A percentile compares a stretch with the other conserved stretches of the same genome.
Conservation (phyloP, 805 yeast species). For the Starmerella bombicola region DNA sequence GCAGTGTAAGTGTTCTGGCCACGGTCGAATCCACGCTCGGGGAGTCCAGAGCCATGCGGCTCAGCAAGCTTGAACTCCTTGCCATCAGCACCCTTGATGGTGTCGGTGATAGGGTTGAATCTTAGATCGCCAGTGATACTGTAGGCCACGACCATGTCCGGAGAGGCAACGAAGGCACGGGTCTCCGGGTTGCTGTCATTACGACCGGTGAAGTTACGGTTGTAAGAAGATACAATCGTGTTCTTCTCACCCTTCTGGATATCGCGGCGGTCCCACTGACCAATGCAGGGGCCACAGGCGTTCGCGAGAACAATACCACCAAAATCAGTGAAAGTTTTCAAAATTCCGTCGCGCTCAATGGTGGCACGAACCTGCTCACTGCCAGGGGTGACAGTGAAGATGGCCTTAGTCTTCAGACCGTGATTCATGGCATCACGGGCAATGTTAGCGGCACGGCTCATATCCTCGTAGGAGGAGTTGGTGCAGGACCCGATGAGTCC, state of each 20-base stretch:
- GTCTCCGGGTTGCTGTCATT: conserved; percentile 97
- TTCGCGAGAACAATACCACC: conserved; percentile 94
- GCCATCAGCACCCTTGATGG: conserved; percentile 78
- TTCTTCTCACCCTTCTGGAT: conserved; percentile 88
- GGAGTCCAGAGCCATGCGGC: conserved; percentile 85
- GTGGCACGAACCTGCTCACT: conserved; percentile 98
- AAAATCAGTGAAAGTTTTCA: conserved; percentile 73
- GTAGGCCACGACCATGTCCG: conserved; percentile 90
- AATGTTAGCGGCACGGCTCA: conserved; percentile 91
- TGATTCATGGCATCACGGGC: conserved; percentile 80
- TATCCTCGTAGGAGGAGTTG: conserved; percentile 95
- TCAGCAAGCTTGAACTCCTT: conserved; percentile 77
- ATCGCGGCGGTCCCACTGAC: conserved; percentile 96
- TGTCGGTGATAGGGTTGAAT: conserved; percentile 90
- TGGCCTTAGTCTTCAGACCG: conserved; percentile 83
- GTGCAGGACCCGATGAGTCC: conserved; percentile 98
- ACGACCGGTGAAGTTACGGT: conserved; percentile 96
- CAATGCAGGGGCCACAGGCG: conserved; percentile 99
- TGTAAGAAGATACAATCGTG: conserved; percentile 93
- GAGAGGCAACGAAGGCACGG: conserved; percentile 93
- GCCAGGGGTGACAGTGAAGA: conserved; percentile 93
- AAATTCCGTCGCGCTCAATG: conserved; percentile 89
- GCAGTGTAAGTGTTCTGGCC: conserved; percentile 96
- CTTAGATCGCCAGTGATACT: conserved; percentile 93
- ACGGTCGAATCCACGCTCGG: conserved; percentile 75